Base-by-base conservation (phyloP, 768 basidiomycete species). In the Auricularia cornea region DNA sequence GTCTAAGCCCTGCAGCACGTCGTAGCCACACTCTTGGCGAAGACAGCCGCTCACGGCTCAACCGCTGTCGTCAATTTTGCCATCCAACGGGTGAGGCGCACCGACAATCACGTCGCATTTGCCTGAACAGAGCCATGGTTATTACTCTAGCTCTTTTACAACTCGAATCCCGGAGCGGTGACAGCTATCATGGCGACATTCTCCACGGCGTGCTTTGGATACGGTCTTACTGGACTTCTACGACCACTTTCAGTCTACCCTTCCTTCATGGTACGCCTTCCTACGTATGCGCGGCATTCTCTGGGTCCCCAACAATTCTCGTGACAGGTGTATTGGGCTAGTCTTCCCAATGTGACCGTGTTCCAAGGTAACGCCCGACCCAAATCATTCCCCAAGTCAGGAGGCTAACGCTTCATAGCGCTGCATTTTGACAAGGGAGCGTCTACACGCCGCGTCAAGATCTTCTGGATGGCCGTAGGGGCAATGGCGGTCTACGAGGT, bases 161-260 rank as follows among this genome's bases (percentile, higher is more conserved):
- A 83, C 64, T 83, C 82, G 2, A 73, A 83, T 41, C 81, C 86
- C 2, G 74, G 77, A 51, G 80, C 83, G 1, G 76, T 80, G 0
- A 84, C 83, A 2, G 84, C 84, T 8, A 73, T 86, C 32, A 78
- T 87, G 10, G 82, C 83, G 0, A 86, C 84, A 18, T 59, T 48
- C 51, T 54, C 65, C 12, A 68, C 68, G 33, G 68, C 68, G 23
- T 38, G 63, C 23, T 66, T 38, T 59, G 84, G 84, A 26, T 86
- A 85, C 66, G 84, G 84, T 3, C 71, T 87, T 4, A 82, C 83
- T 6, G 85, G 86, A 3, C 67, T 87, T 4, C 72, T 85, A 11
- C 80, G 84, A 3, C 83, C 84, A 2, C 72, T 86, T 26, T 83
- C 81, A 0, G 83, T 85, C 3, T 84, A 85, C 68, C 83, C 83